These are phyloP conservation scores for Adenanthera pavonina DNA, from an alignment of 306 rosid genomes.

Conservation along the genomic window DNA sequence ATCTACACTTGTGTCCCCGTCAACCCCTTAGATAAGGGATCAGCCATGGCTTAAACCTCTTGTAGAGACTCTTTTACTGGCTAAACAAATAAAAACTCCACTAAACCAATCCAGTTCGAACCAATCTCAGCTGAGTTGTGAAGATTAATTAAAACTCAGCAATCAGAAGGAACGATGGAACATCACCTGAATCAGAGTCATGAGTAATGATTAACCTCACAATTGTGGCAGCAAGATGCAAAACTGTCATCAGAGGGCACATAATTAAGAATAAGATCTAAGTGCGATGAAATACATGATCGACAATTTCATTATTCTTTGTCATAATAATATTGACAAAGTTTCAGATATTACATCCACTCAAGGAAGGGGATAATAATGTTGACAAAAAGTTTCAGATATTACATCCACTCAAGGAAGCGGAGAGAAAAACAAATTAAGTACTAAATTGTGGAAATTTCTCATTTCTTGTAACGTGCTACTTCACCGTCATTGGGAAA, in stretches of 20 bases:
- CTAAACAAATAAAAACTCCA: too few relatives aligned
- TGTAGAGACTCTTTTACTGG: too few relatives aligned
- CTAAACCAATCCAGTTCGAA: neutral
- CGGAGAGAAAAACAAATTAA: neutral
- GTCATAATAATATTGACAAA: slow-evolving; percentile 1
- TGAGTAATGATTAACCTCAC: neutral
- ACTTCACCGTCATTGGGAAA: slow-evolving; percentile 92
- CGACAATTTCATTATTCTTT: neutral
- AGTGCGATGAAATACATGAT: neutral
- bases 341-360: slow-evolving; percentile 7
- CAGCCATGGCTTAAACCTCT: too few relatives aligned
- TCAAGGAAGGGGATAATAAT: neutral
- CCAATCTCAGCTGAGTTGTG: neutral
- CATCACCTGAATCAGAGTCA: neutral
- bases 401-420: neutral
- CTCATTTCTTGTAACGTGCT: slow-evolving; percentile 80
- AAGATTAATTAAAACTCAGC: neutral
- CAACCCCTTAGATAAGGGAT: too few relatives aligned
- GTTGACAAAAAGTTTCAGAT: slow-evolving; percentile 2
- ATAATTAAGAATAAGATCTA: neutral
- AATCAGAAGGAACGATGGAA: neutral
- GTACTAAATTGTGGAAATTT: neutral
- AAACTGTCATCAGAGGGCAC: neutral
- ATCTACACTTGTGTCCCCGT: too few relatives aligned
- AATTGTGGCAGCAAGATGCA: neutral